Evolutionary conservation across 495 filamentous ascomycete genomes (phyloP).

Genomic region (Neurospora terricola): DNA sequence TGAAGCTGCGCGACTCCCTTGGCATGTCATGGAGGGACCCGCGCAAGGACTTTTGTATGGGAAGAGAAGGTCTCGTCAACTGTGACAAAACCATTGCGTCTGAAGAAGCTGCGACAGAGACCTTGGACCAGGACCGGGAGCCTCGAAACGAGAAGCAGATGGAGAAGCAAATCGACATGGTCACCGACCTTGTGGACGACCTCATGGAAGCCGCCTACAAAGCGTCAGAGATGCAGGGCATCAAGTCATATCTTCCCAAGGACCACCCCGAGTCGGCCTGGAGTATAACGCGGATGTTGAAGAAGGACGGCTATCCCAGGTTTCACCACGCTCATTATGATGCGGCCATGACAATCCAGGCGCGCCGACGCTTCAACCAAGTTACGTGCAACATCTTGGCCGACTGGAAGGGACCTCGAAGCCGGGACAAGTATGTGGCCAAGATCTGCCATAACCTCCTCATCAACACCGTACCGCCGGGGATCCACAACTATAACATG

Average conservation of each 20-base stretch:
- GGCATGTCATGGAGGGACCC: not conserved
- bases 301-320: constrained; percentile 25
- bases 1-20: not conserved
- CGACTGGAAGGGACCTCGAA: constrained; percentile 9
- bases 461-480: constrained; percentile 43
- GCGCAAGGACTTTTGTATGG: not conserved
- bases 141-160: constrained; percentile 6
- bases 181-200: constrained; percentile 15
- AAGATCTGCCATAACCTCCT: constrained; percentile 63
- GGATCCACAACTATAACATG: constrained; percentile 55
- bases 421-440: constrained; percentile 26
- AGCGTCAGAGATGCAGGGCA: constrained; percentile 4
- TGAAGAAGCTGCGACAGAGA: constrained; percentile 1
- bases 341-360: not conserved
- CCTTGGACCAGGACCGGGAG: constrained; percentile 1
- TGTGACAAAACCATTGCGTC: constrained; percentile 5
- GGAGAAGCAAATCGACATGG: constrained; percentile 2
- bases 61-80: not conserved
- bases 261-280: constrained; percentile 20
- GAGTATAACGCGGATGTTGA: constrained; percentile 18
- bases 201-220: constrained; percentile 15
- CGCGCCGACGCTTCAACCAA: constrained; percentile 22
- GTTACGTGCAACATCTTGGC: constrained; percentile 24
- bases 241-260: not conserved
- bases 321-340: constrained; percentile 20